phyloP scores from a whole-genome alignment of 768 basidiomycete genomes.

The Crassisporium funariophilum region DNA sequence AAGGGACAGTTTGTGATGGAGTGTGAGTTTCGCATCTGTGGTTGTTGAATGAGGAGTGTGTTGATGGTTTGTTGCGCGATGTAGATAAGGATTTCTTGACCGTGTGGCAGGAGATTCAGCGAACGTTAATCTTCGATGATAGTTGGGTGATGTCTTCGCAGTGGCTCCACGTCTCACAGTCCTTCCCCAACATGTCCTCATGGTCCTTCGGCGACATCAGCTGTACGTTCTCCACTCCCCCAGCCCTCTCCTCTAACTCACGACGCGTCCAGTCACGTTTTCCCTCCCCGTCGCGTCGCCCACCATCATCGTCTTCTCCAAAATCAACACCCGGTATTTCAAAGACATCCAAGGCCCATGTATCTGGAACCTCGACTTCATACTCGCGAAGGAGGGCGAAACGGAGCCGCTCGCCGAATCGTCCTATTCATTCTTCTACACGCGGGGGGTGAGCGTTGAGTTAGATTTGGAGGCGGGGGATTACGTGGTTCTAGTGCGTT shows the following conservation, averaged over 20 bases:
- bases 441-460: constrained; percentile 42
- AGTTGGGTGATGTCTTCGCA: constrained; percentile 53
- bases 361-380: constrained; percentile 48
- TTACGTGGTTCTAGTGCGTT: constrained; percentile 41
- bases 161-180: constrained; percentile 45
- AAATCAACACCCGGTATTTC: constrained; percentile 49
- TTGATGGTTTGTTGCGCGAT: neutral
- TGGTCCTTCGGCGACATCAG: constrained; percentile 51
- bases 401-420: constrained; percentile 35
- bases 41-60: neutral
- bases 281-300: constrained; percentile 36
- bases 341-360: constrained; percentile 36
- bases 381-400: constrained; percentile 46
- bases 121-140: constrained; percentile 51
- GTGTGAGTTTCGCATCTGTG: constrained; percentile 20
- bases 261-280: constrained; percentile 41
- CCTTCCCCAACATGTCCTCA: constrained; percentile 34
- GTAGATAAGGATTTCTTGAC: constrained; percentile 50
- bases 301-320: constrained; percentile 49
- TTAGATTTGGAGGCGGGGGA: constrained; percentile 41
- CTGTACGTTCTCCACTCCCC: constrained; percentile 30
- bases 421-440: constrained; percentile 30
- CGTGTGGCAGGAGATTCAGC: constrained; percentile 48
- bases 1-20: constrained; percentile 63
- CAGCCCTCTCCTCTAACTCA: neutral